phyloP scores from a whole-genome alignment of 306 rosid species.

The Trifolium subterraneum region DNA sequence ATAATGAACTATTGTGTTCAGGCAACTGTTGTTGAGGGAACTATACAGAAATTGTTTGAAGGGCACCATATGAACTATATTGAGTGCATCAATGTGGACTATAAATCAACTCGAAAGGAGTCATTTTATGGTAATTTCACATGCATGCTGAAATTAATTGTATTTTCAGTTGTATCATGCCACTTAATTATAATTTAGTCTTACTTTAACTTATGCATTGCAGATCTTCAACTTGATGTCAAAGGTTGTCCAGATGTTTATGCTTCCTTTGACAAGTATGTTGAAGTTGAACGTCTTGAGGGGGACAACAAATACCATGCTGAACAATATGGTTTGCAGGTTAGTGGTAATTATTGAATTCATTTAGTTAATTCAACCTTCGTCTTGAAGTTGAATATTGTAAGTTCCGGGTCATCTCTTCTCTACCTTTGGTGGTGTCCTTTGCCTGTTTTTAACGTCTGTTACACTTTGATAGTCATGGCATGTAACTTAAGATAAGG shows the following conservation, averaged over 20 bases:
- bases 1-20: slow-evolving; percentile 40
- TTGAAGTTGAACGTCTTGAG: slow-evolving; percentile 97
- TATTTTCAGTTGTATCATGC: slow-evolving; percentile 27
- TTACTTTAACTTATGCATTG: slow-evolving; percentile 33
- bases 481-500: slow-evolving; percentile 16
- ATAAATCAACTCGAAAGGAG: slow-evolving; percentile 97
- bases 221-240: slow-evolving; percentile 99
- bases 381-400: background rate
- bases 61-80: slow-evolving; percentile 99
- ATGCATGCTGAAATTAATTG: slow-evolving; percentile 19
- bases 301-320: slow-evolving; percentile 98
- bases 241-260: slow-evolving; percentile 97
- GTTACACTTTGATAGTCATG: slow-evolving; percentile 9
- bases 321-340: slow-evolving; percentile 97
- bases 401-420: background rate
- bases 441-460: background rate
- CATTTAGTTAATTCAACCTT: slow-evolving; percentile 4
- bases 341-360: slow-evolving; percentile 46
- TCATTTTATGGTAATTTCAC: slow-evolving; percentile 86
- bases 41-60: slow-evolving; percentile 96
- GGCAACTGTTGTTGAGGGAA: slow-evolving; percentile 99
- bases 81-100: slow-evolving; percentile 99
- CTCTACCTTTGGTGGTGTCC: background rate
- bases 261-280: slow-evolving; percentile 98
- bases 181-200: slow-evolving; percentile 40